phyloP scores from a whole-genome alignment of 106 monocot species.

The Dioscorea alata region DNA sequence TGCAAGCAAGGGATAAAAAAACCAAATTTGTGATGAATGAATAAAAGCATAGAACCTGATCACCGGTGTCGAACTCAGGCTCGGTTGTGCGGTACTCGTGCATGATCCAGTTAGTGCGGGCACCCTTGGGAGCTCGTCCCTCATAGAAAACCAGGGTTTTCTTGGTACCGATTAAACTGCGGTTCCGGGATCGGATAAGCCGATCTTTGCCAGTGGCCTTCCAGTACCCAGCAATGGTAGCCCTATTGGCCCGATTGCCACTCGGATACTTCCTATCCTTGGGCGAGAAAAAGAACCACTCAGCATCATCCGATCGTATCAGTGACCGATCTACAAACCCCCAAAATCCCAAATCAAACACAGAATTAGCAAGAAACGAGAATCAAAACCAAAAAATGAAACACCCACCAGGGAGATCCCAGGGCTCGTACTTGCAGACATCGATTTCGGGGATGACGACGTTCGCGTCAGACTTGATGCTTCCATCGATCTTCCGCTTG shows the following conservation, averaged over 20 bases:
- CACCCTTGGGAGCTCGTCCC: slow-evolving; percentile 59
- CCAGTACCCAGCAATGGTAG: slow-evolving; percentile 35
- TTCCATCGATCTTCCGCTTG: slow-evolving; percentile 29
- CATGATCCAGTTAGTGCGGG: slow-evolving; percentile 66
- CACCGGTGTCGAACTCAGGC: slow-evolving; percentile 26
- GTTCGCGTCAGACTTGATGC: slow-evolving; percentile 2
- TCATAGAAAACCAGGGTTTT: slow-evolving; percentile 73
- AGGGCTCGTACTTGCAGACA: slow-evolving; percentile 41
- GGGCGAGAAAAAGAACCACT: slow-evolving; percentile 46
- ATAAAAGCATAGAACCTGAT: slow-evolving; percentile 20
- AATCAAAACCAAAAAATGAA: neutral
- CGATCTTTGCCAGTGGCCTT: slow-evolving; percentile 44
- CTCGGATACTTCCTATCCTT: slow-evolving; percentile 28
- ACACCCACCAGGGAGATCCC: slow-evolving; percentile 33
- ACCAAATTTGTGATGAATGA: no score
- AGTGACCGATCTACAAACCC: slow-evolving; percentile 16
- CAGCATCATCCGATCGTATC: slow-evolving; percentile 23
- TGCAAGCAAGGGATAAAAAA: no score
- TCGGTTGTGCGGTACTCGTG: slow-evolving; percentile 67
- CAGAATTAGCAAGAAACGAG: neutral
- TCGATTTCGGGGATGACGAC: slow-evolving; percentile 29
- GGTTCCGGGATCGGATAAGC: slow-evolving; percentile 16
- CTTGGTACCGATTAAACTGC: slow-evolving; percentile 48
- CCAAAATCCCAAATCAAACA: neutral
- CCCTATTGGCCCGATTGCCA: slow-evolving; percentile 24